Evolutionary conservation across 495 filamentous ascomycete species (phyloP).

Genomic region (Neurospora sp.): DNA sequence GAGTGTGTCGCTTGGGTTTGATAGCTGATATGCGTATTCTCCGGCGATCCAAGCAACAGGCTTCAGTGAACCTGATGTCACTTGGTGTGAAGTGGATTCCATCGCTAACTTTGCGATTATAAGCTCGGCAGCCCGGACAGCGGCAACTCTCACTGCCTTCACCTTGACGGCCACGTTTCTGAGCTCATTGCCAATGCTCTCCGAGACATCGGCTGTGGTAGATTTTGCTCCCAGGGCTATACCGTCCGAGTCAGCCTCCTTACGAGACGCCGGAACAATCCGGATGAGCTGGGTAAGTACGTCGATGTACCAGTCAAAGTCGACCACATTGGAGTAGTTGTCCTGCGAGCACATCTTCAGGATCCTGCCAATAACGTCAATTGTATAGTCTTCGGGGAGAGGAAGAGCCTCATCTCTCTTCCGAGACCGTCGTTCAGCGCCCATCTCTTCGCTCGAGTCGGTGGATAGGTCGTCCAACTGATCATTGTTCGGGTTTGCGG

Average conservation of each 20-base stretch:
- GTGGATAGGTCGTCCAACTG: constrained; percentile 32
- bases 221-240: constrained; percentile 26
- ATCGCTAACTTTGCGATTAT: constrained; percentile 43
- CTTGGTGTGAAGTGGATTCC: constrained; percentile 29
- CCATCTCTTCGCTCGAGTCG: constrained; percentile 52
- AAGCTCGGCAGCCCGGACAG: constrained; percentile 75
- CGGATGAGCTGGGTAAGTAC: constrained; percentile 71
- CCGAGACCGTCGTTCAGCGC: constrained; percentile 28
- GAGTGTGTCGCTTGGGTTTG: constrained; percentile 53
- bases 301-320: constrained; percentile 96
- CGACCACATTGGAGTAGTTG: constrained; percentile 72
- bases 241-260: constrained; percentile 19
- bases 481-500: constrained; percentile 23
- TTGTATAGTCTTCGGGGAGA: constrained; percentile 73
- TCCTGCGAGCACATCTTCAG: constrained; percentile 85
- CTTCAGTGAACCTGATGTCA: constrained; percentile 51
- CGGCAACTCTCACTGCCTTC: constrained; percentile 62
- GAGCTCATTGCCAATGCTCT: constrained; percentile 71
- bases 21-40: constrained; percentile 68
- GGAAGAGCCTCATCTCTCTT: constrained; percentile 27
- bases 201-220: constrained; percentile 43
- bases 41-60: constrained; percentile 76
- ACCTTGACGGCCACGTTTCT: constrained; percentile 90
- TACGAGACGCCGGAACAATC: constrained; percentile 47
- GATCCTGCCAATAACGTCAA: constrained; percentile 68